Conservation (phyloP, 306 rosid genomes). For the Begonia peltatifolia region DNA sequence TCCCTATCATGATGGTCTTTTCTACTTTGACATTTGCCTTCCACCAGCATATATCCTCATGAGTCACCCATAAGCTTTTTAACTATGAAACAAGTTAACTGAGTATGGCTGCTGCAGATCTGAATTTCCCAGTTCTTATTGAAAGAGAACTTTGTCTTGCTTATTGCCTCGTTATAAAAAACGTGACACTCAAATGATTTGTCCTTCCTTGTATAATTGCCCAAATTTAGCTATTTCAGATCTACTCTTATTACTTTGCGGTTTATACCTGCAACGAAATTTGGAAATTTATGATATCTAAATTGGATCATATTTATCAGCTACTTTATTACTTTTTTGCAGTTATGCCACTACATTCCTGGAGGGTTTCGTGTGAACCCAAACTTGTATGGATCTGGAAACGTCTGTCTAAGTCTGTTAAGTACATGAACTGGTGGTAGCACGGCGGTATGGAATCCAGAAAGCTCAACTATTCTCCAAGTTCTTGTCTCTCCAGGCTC, state of each 20-base stretch:
- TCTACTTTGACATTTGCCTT: constrained; percentile 75
- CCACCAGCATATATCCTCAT: constrained; percentile 75
- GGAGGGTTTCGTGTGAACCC: constrained; percentile 87
- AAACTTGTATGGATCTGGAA: constrained; percentile 85
- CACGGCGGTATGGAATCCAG: constrained; percentile 81
- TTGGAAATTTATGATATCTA: too few species aligned
- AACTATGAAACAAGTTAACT: too few species aligned
- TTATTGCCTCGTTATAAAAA: too few species aligned
- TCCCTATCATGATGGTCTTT: constrained; percentile 88
- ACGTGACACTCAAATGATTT: too few species aligned
- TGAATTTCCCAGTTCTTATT: too few species aligned
- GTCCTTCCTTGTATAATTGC: too few species aligned
- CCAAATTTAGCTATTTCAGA: too few species aligned
- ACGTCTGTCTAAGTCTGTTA: constrained; percentile 86
- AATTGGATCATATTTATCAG: too few species aligned
- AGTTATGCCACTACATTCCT: constrained; percentile 76
- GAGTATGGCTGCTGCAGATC: too few species aligned
- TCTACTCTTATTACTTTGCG: too few species aligned
- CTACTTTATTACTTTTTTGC: constrained; percentile 18
- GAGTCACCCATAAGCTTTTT: constrained; percentile 74
- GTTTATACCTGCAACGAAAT: too few species aligned
- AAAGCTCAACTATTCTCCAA: constrained; percentile 68
- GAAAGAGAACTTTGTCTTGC: too few species aligned
- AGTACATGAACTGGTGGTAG: constrained; percentile 76
- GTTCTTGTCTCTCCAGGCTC: constrained; percentile 97